These are phyloP conservation scores for Hapsidospora chrysogenum DNA, from an alignment of 495 filamentous ascomycete genomes.

Conservation along the genomic window DNA sequence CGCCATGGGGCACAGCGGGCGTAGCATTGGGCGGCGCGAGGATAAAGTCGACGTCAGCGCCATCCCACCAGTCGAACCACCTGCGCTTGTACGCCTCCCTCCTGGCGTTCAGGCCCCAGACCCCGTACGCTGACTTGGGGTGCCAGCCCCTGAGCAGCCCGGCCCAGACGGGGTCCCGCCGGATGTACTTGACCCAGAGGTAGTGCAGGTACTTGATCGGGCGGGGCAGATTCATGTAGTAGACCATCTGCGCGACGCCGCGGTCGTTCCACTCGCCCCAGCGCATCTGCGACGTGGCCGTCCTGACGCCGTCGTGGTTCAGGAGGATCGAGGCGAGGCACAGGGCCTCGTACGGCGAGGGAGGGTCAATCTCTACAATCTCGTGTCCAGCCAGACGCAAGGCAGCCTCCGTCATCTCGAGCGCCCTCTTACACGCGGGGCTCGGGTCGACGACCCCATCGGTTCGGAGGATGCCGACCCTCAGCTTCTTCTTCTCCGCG, in stretches of 20 bases:
- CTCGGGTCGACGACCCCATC: conserved; percentile 82
- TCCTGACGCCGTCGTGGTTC: conserved; percentile 73
- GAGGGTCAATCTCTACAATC: conserved; percentile 50
- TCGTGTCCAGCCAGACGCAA: conserved; percentile 58
- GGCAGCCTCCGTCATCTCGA: conserved; percentile 51
- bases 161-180: conserved; percentile 60
- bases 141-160: conserved; percentile 56
- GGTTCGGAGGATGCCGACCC: conserved; percentile 60
- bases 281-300: conserved; percentile 60
- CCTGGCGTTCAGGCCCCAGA: conserved; percentile 65
- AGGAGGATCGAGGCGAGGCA: conserved; percentile 70
- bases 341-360: conserved; percentile 58
- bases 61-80: conserved; percentile 76
- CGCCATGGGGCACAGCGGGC: conserved; percentile 75
- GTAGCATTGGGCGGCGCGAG: conserved; percentile 79
- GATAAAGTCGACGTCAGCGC: conserved; percentile 57
- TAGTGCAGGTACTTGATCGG: conserved; percentile 77
- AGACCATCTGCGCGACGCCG: conserved; percentile 57
- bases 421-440: conserved; percentile 66
- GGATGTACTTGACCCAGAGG: conserved; percentile 71
- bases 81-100: conserved; percentile 60
- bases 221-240: conserved; percentile 55
- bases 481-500: conserved; percentile 40
- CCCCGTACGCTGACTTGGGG: conserved; percentile 50
- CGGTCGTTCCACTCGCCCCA: conserved; percentile 66